These are phyloP conservation scores for Sherardia arvensis DNA, from an alignment of 257 asterid genomes.

Conservation along the genomic window DNA sequence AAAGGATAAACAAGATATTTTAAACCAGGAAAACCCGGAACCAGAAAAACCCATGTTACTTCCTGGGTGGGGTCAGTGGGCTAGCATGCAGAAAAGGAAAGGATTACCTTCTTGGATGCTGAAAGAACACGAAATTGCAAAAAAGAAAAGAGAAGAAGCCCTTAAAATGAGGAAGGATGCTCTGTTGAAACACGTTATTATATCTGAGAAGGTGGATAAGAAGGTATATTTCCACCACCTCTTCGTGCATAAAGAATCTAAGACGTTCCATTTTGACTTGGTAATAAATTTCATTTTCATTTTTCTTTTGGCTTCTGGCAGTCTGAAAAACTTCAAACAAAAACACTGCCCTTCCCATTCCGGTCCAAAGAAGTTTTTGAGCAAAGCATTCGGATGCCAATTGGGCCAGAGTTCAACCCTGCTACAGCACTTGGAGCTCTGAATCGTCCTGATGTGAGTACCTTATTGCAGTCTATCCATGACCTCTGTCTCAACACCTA, in stretches of 20 bases:
- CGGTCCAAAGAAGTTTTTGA: conserved; percentile 75
- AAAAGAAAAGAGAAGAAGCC: conserved; percentile 68
- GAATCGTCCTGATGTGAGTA: conserved; percentile 76
- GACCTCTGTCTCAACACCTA: neutral
- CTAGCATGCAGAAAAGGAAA: conserved; percentile 66
- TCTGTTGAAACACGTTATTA: conserved; percentile 69
- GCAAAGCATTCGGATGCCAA: conserved; percentile 83
- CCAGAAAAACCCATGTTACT: conserved; percentile 72
- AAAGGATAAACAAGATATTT: conserved; percentile 63
- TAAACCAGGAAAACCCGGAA: conserved; percentile 79
- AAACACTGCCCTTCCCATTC: conserved; percentile 79
- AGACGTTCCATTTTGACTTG: neutral
- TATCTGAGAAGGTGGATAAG: conserved; percentile 81
- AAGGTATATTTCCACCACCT: conserved; percentile 40
- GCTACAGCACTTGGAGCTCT: conserved; percentile 62
- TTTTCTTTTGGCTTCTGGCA: conserved; percentile 18
- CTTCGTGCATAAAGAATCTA: neutral
- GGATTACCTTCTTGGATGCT: conserved; percentile 88
- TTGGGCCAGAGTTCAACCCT: conserved; percentile 91
- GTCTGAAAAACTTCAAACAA: conserved; percentile 81
- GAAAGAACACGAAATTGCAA: conserved; percentile 63
- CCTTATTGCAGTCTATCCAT: neutral
- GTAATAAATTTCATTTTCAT: no score
- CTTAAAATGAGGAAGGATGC: conserved; percentile 89
- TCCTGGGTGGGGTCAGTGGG: conserved; percentile 99